Evolutionary conservation across 192 early-diverging fungal species (phyloP).

Genomic region (Cetraspora pellucida): DNA sequence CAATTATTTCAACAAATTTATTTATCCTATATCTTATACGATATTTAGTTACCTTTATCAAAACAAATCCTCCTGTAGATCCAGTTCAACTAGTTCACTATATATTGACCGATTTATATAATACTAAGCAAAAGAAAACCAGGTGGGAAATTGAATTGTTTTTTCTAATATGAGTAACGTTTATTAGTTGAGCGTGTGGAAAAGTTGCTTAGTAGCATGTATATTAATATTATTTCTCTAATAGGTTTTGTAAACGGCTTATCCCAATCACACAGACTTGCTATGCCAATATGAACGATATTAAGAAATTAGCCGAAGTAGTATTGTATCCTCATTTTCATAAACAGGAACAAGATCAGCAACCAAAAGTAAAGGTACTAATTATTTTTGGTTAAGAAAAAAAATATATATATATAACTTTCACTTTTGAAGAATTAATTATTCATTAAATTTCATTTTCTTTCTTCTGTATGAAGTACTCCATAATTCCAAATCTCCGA

Average conservation of each 20-base stretch:
- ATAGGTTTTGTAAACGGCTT: constrained; percentile 54
- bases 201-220: neutral
- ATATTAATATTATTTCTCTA: neutral
- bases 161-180: neutral
- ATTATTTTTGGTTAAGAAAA: neutral
- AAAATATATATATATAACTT: neutral
- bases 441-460: neutral
- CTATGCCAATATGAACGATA: constrained; percentile 53
- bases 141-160: constrained; percentile 34
- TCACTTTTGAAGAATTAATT: neutral
- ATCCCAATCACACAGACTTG: constrained; percentile 58
- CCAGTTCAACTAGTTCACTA: constrained; percentile 46
- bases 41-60: constrained; percentile 53
- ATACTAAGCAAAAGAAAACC: constrained; percentile 42
- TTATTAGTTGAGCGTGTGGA: neutral
- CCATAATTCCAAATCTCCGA: constrained; percentile 58
- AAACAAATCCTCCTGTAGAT: constrained; percentile 47
- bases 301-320: constrained; percentile 43
- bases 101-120: constrained; percentile 42
- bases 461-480: constrained; percentile 46
- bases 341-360: constrained; percentile 37
- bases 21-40: too few relatives aligned
- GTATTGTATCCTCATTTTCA: constrained; percentile 53
- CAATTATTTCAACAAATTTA: neutral
- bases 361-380: constrained; percentile 18